Evolutionary conservation across 805 yeast species (phyloP).

Genomic region (Yamadazyma phyllophila): DNA sequence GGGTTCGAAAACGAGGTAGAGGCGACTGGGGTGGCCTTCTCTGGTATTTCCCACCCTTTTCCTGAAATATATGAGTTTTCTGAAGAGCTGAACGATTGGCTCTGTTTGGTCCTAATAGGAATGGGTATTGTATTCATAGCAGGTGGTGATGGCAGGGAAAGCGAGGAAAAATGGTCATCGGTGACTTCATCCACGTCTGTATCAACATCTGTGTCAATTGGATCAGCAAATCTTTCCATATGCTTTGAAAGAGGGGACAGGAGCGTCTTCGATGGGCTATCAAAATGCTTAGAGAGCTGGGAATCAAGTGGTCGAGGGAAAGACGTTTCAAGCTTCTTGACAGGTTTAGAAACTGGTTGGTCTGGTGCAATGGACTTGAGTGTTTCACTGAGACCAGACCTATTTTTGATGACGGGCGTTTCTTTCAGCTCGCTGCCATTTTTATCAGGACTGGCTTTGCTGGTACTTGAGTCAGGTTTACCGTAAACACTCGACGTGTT

Average conservation of each 20-base stretch:
- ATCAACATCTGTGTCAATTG: slow-evolving; percentile 9
- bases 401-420: not conserved
- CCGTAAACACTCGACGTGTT: too few species aligned
- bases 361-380: too few species aligned
- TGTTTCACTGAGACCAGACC: not conserved
- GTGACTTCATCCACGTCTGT: slow-evolving; percentile 11
- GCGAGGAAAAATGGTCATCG: slow-evolving; percentile 4
- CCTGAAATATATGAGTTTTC: slow-evolving; percentile 27
- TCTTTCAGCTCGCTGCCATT: not conserved
- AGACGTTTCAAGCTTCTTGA: not conserved
- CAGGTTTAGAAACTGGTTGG: not conserved
- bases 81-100: slow-evolving; percentile 18
- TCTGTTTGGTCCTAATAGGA: slow-evolving; percentile 14
- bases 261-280: not conserved
- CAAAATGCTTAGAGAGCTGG: not conserved
- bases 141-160: slow-evolving; percentile 7
- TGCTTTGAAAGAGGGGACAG: slow-evolving; percentile 2
- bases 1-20: slow-evolving; percentile 9
- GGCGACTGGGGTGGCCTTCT: slow-evolving; percentile 30
- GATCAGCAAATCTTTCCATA: not conserved
- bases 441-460: not conserved
- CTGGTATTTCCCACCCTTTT: slow-evolving; percentile 50
- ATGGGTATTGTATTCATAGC: slow-evolving; percentile 12
- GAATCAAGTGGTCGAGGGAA: not conserved
- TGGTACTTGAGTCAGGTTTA: not conserved